Base-by-base conservation (phyloP, 768 basidiomycete species). In the Botryobasidium botryosum region DNA sequence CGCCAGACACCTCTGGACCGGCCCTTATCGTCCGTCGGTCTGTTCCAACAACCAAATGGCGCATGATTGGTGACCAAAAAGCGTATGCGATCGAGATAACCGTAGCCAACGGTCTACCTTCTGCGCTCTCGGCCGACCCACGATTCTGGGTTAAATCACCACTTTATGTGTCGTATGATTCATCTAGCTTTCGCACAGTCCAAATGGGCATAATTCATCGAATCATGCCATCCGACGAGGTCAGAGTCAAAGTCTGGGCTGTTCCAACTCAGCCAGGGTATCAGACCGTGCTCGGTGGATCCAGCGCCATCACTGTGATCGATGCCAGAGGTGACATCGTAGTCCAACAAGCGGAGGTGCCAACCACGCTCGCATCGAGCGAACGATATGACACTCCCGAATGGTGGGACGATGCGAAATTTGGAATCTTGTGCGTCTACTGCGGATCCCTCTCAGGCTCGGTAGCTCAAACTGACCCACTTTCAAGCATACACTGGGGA, bases 401-500 rank as follows among this genome's bases (percentile, higher is more conserved):
- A 21, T 76, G 74, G 70, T 75, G 66, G 64, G 66, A 59, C 45
- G 59, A 64, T 28, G 70, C 67, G 10, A 75, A 74, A 54, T 73
- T 62, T 51, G 73, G 72, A 7, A 72, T 73, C 17, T 73, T 72
- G n/a, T n/a, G n/a, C n/a, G n/a, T n/a, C n/a, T n/a, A n/a, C n/a
- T n/a, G n/a, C n/a, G n/a, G n/a, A n/a, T n/a, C n/a, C n/a, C n/a
- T n/a, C n/a, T n/a, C n/a, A n/a, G n/a, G n/a, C n/a, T n/a, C n/a
- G n/a, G n/a, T n/a, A n/a, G n/a, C n/a, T n/a, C n/a, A n/a, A n/a
- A n/a, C n/a, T n/a, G n/a, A n/a, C n/a, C n/a, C n/a, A n/a, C n/a
- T n/a, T n/a, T n/a, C n/a, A n/a, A n/a, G n/a, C n/a, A n/a, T n/a
- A n/a, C n/a, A n/a, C n/a, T n/a, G n/a, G n/a, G n/a, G n/a, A n/a